phyloP scores from a whole-genome alignment of 768 basidiomycete genomes.

The Imleria badia region DNA sequence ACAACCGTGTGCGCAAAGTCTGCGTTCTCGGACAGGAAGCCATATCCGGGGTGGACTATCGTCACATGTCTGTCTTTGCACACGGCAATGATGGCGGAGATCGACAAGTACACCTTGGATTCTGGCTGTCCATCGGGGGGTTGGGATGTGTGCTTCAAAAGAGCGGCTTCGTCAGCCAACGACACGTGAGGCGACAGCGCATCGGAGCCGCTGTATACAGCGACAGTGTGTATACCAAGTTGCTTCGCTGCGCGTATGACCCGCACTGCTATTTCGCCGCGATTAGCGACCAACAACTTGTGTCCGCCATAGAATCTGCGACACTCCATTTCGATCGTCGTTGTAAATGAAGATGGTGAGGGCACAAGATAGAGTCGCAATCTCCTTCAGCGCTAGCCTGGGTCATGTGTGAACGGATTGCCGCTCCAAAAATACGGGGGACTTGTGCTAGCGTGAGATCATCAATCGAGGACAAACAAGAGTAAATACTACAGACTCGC shows the following conservation, averaged over 20 bases:
- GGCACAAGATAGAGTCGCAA: too few species aligned
- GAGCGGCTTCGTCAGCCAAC: constrained; percentile 50
- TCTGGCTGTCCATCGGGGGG: constrained; percentile 33
- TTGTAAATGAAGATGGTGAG: background rate
- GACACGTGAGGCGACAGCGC: constrained; percentile 56
- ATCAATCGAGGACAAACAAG: too few species aligned
- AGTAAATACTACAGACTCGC: too few species aligned
- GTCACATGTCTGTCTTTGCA: constrained; percentile 44
- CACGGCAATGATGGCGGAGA: constrained; percentile 39
- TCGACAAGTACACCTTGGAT: constrained; percentile 44
- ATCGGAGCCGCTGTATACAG: constrained; percentile 60
- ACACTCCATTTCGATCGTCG: constrained; percentile 7
- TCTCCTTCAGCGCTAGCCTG: too few species aligned
- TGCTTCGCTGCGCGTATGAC: constrained; percentile 55
- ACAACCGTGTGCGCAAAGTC: constrained; percentile 49
- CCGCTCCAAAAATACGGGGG: too few species aligned
- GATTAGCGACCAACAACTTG: constrained; percentile 65
- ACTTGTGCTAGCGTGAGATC: too few species aligned
- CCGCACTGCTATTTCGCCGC: constrained; percentile 70
- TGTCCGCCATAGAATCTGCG: constrained; percentile 30
- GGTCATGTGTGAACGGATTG: too few species aligned
- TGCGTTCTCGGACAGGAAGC: constrained; percentile 65
- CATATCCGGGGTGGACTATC: constrained; percentile 63
- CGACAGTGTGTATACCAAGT: constrained; percentile 52
- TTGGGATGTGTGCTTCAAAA: constrained; percentile 28